These are phyloP conservation scores for Eucalyptus lansdowneana DNA, from an alignment of 345 rosid species.

Conservation along the genomic window DNA sequence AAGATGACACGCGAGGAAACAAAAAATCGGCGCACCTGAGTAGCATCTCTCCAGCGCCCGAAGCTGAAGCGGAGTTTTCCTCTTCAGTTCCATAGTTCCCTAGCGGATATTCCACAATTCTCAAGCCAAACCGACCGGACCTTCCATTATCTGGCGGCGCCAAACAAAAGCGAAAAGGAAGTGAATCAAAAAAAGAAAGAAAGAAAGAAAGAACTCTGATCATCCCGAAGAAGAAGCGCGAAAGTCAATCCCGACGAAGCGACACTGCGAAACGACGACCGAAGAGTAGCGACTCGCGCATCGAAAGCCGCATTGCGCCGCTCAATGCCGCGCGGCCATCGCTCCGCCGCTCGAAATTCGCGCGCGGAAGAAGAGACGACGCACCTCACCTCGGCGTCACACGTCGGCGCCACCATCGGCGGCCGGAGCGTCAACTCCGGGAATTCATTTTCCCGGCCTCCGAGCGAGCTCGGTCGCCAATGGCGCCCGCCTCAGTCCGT, in stretches of 20 bases:
- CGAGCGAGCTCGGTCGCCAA: neutral
- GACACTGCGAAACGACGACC: neutral
- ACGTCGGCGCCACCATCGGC: neutral
- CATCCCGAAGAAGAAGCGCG: neutral
- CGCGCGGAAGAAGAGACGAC: neutral
- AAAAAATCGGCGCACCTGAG: slow-evolving; percentile 21
- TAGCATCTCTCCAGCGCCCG: slow-evolving; percentile 57
- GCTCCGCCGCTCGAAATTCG: neutral
- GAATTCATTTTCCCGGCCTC: neutral
- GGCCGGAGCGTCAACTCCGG: neutral
- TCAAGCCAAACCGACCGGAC: neutral
- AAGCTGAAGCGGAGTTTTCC: slow-evolving; percentile 62
- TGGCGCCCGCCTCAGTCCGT: neutral
- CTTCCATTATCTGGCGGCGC: neutral
- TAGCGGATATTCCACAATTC: neutral
- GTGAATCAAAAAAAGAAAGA: neutral
- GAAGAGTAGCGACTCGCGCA: neutral
- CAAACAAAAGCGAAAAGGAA: neutral
- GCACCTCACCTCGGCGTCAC: neutral
- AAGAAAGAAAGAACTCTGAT: neutral
- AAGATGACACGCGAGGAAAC: neutral
- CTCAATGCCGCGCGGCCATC: neutral
- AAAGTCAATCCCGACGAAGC: neutral
- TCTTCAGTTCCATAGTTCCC: slow-evolving; percentile 33
- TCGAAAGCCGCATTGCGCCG: neutral